These are phyloP conservation scores for Hansenula sp. DNA, from an alignment of 1,139 yeast genomes.

Conservation along the genomic window DNA sequence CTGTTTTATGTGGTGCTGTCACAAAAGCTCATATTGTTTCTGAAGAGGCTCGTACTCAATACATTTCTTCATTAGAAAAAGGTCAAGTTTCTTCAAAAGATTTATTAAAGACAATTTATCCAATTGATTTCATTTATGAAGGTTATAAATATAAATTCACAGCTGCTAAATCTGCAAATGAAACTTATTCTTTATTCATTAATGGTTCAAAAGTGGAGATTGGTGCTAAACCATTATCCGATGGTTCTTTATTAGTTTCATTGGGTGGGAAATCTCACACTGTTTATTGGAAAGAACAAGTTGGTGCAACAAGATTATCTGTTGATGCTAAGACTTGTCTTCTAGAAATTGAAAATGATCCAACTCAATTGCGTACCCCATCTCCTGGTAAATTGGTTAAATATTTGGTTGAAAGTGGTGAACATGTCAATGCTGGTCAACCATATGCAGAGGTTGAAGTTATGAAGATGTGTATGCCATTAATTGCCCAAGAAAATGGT, in stretches of 20 bases:
- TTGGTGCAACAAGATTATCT: conserved; percentile 91
- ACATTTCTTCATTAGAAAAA: conserved; percentile 72
- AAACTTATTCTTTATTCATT: conserved; percentile 81
- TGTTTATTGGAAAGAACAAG: conserved; percentile 97
- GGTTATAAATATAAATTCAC: conserved; percentile 92
- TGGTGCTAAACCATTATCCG: conserved; percentile 82
- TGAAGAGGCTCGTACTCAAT: conserved; percentile 67
- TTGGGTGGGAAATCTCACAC: conserved; percentile 92
- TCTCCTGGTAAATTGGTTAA: conserved; percentile 98
- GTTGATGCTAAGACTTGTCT: conserved; percentile 94
- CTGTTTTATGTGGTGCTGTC: conserved; percentile 96
- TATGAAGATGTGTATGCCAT: conserved; percentile 97
- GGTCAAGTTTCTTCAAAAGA: conserved; percentile 92
- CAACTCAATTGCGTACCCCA: conserved; percentile 97
- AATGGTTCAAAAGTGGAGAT: conserved; percentile 91
- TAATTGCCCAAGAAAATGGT: conserved; percentile 92
- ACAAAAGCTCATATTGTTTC: conserved; percentile 86
- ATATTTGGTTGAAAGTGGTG: conserved; percentile 92
- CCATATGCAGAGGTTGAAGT: conserved; percentile 98
- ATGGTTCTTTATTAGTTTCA: conserved; percentile 88
- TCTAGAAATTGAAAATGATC: conserved; percentile 93
- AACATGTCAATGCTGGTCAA: conserved; percentile 87
- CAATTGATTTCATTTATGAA: conserved; percentile 92
- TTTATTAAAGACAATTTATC: conserved; percentile 79
- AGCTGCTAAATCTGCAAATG: conserved; percentile 86